A percentile compares a stretch with the other conserved stretches of the same genome.
Conservation (phyloP, 495 filamentous ascomycete genomes). For the Bacidia gigantensis region DNA sequence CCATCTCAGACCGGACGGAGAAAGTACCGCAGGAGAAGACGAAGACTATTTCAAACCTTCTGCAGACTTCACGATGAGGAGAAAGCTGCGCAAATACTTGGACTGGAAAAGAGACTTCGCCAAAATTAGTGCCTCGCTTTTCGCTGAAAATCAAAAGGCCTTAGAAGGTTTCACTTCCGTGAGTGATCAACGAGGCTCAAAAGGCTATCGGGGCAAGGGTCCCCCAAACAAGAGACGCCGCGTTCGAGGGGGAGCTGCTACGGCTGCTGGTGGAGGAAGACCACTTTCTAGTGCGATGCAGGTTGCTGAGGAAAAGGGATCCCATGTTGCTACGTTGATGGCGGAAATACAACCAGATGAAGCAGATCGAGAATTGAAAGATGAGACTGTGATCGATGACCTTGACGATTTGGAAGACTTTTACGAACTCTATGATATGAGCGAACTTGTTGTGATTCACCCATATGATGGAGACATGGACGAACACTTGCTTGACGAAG, state of each 20-base stretch:
- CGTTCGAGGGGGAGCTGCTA: conserved; percentile 64
- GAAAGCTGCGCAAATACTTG: conserved; percentile 75
- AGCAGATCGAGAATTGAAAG: conserved; percentile 46
- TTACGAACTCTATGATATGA: conserved; percentile 87
- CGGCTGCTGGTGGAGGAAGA: conserved; percentile 37
- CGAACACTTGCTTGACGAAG: conserved; percentile 86
- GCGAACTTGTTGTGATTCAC: conserved; percentile 76
- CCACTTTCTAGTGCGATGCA: conserved; percentile 54
- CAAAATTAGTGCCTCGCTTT: conserved; percentile 61
- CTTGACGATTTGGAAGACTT: conserved; percentile 82
- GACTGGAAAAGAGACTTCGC: conserved; percentile 85
- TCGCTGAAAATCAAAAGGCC: conserved; percentile 66
- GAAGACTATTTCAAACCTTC: conserved; percentile 45
- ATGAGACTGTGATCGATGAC: conserved; percentile 66
- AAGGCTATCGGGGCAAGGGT: conserved; percentile 42
- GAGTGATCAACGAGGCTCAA: conserved; percentile 24
- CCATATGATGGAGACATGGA: conserved; percentile 93
- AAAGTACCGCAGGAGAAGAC: conserved; percentile 10
- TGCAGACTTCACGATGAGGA: conserved; percentile 75
- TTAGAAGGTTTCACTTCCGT: conserved; percentile 38
- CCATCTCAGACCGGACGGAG: conserved; percentile 32
- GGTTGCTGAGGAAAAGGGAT: conserved; percentile 66
- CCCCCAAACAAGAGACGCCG: conserved; percentile 81
- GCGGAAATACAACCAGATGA: conserved; percentile 56
- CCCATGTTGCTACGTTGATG: conserved; percentile 54